phyloP scores from a whole-genome alignment of 257 asterid species.

The Plectranthus barbatus region DNA sequence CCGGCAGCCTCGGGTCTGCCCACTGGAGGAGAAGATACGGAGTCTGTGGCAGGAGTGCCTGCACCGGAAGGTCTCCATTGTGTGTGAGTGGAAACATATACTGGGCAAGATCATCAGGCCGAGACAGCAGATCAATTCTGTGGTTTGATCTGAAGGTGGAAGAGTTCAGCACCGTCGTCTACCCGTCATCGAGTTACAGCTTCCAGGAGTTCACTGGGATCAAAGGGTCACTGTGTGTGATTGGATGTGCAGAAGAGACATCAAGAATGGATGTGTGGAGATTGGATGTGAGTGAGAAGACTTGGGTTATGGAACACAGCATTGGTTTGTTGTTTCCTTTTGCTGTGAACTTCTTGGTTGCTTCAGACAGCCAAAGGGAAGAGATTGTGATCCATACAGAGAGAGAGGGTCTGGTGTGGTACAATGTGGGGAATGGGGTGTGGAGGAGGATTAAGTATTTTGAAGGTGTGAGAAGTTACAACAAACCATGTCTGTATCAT shows the following conservation, averaged over 20 bases:
- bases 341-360: neutral
- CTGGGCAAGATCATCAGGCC: neutral
- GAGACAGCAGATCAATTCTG: neutral
- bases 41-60: neutral
- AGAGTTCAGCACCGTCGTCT: neutral
- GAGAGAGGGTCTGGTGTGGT: neutral
- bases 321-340: neutral
- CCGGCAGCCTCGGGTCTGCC: neutral
- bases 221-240: neutral
- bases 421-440: neutral
- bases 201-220: neutral
- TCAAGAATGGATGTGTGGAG: neutral
- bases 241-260: neutral
- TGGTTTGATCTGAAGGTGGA: neutral
- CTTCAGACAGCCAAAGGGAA: neutral
- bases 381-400: conserved; percentile 4
- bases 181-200: neutral
- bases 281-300: neutral
- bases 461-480: neutral
- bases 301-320: neutral
- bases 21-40: neutral
- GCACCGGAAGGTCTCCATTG: neutral
- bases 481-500: conserved; percentile 1
- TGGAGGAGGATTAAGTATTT: neutral
- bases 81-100: neutral